Base-by-base conservation (phyloP, 2,329 filamentous ascomycete species). In the Colletotrichum sojae region DNA sequence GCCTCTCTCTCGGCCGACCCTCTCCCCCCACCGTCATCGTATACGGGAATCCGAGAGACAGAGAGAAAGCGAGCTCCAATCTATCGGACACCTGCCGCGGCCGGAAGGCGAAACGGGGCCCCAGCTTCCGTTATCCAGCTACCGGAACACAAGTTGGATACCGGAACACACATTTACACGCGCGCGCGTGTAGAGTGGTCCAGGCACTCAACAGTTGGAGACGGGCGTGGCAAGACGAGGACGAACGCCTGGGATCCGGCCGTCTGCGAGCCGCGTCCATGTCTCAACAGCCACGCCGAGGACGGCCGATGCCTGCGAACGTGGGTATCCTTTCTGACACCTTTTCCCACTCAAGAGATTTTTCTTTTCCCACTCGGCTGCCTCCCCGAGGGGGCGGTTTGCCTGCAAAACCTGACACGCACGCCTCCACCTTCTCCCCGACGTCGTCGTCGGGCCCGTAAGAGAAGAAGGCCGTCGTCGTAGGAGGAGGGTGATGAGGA, bases 11-110 rank as follows among this genome's bases (percentile, higher is more conserved):
- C 31, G 31, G 31, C 31, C 31, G 13, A 15, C 40, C 40, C 40
- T 43, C 40, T 43, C 12, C 2, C 39, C 12, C 40, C 40, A n/a
- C 40, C 12, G 40, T 43, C 40, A 36, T 2, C 8, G 9, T 36
- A 36, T 36, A 36, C 31, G 31, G 10, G 10, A 48, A 10, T 39
- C 45, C 39, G 25, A 27, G 31, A 36, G 57, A 31, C 20, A n/a
- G 10, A 43, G 25, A n/a, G 16, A n/a, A 43, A 16, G 25, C 9
- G 20, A 36, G 6, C 8, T 10, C 31, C 65, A 64, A 64, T 64
- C 27, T 68, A 68, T 68, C 53, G 46, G 60, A 68, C 60, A 68
- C 65, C 31, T 27, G 65, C 27, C 20, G 48, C 25, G 65, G 43
- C 48, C 39, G 65, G 46, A 55, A 40, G 62, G 18, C 60, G 53